These are phyloP conservation scores for Monilinia aucupariae DNA, from an alignment of 2,329 filamentous ascomycete genomes.

Conservation along the genomic window DNA sequence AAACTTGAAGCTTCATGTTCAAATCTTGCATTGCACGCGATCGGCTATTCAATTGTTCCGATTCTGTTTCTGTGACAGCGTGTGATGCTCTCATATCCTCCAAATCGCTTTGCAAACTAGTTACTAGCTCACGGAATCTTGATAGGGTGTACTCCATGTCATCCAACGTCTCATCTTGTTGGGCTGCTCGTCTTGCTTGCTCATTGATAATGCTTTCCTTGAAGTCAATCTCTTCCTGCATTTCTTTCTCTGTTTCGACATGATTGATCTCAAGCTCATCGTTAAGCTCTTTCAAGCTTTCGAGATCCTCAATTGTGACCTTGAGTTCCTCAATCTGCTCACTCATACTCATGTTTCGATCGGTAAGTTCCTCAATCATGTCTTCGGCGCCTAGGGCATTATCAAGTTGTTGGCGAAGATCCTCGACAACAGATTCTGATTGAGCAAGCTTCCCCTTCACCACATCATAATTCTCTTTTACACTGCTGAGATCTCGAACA, in stretches of 20 bases:
- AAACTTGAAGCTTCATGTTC: slow-evolving; percentile 87
- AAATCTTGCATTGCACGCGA: slow-evolving; percentile 95
- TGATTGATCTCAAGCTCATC: slow-evolving; percentile 94
- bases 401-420: slow-evolving; percentile 86
- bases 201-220: slow-evolving; percentile 81
- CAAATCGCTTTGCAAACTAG: slow-evolving; percentile 76
- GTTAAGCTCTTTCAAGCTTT: slow-evolving; percentile 84
- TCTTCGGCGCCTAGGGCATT: slow-evolving; percentile 83
- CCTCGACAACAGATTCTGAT: slow-evolving; percentile 70
- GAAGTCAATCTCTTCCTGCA: slow-evolving; percentile 89
- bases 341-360: slow-evolving; percentile 76
- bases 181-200: slow-evolving; percentile 62
- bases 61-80: slow-evolving; percentile 86
- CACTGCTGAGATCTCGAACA: slow-evolving; percentile 57
- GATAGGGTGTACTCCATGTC: slow-evolving; percentile 88
- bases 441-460: slow-evolving; percentile 68
- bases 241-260: slow-evolving; percentile 85
- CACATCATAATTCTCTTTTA: slow-evolving; percentile 65
- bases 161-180: slow-evolving; percentile 74
- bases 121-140: slow-evolving; percentile 83
- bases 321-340: slow-evolving; percentile 81
- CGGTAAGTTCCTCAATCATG: slow-evolving; percentile 87
- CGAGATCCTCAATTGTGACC: slow-evolving; percentile 77
- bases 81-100: slow-evolving; percentile 90
- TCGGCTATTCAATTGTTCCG: slow-evolving; percentile 80